phyloP scores from a whole-genome alignment of 768 basidiomycete genomes.

The Tephrocybe sp. region DNA sequence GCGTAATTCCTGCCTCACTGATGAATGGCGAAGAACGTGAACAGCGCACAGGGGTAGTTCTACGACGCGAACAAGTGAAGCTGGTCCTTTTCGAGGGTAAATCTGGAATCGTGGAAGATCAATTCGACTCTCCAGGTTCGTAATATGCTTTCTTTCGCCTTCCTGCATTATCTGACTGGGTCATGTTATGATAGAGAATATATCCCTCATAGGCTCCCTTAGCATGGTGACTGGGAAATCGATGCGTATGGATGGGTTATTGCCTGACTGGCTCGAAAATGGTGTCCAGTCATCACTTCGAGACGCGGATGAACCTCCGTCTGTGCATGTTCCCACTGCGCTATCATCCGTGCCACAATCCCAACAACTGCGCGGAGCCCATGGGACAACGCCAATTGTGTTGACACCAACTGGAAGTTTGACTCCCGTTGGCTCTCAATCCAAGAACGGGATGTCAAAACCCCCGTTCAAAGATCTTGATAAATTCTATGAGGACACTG shows the following conservation, averaged over 20 bases:
- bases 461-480: conserved; percentile 63
- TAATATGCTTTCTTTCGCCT: neutral
- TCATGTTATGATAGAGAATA: conserved; percentile 29
- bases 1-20: conserved; percentile 34
- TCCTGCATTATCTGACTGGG: conserved; percentile 2
- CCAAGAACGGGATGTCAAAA: conserved; percentile 30
- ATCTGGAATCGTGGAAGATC: conserved; percentile 39
- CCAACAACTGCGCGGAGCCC: conserved; percentile 7
- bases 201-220: conserved; percentile 61
- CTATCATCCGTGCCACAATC: conserved; percentile 32
- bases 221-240: conserved; percentile 56
- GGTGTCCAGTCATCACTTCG: conserved; percentile 79
- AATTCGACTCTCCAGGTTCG: conserved; percentile 31
- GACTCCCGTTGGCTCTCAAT: conserved; percentile 41
- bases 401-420: conserved; percentile 51
- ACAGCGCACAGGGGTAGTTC: conserved; percentile 66
- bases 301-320: conserved; percentile 57
- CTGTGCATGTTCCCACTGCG: conserved; percentile 33
- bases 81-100: conserved; percentile 82
- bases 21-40: conserved; percentile 37
- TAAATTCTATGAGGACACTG: conserved; percentile 65
- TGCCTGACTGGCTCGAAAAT: conserved; percentile 88
- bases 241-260: conserved; percentile 43
- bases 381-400: conserved; percentile 45
- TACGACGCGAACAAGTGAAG: conserved; percentile 79